Percentiles rank a stretch among this genome's conserved stretches.
These are phyloP conservation scores for Evansstolkia leycettana DNA, from an alignment of 495 filamentous ascomycete species.

Conservation along the genomic window DNA sequence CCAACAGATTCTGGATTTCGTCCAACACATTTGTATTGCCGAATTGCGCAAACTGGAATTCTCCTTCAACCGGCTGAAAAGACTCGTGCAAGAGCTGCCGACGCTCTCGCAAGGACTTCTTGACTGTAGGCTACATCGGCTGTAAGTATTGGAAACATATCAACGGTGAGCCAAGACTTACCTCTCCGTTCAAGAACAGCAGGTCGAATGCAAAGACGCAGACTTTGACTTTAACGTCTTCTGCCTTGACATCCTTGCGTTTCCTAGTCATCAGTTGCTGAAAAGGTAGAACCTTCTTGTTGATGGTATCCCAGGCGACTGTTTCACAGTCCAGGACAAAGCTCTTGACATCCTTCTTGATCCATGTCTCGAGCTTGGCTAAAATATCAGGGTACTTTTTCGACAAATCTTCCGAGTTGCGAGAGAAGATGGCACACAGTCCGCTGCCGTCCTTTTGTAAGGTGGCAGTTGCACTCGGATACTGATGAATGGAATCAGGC, in stretches of 20 bases:
- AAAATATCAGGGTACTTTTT: slow-evolving; percentile 97
- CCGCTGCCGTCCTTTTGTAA: slow-evolving; percentile 44
- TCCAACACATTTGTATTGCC: slow-evolving; percentile 85
- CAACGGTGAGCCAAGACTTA: slow-evolving; percentile 14
- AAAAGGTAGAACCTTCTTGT: slow-evolving; percentile 93
- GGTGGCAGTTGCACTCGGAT: slow-evolving; percentile 32
- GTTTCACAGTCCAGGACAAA: slow-evolving; percentile 98
- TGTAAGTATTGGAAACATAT: neutral
- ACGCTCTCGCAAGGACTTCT: slow-evolving; percentile 76
- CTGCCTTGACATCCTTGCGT: slow-evolving; percentile 91
- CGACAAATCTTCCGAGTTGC: slow-evolving; percentile 90
- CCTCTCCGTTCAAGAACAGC: slow-evolving; percentile 85
- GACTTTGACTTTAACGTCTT: slow-evolving; percentile 94
- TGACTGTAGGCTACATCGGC: slow-evolving; percentile 51
- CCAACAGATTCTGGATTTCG: slow-evolving; percentile 81
- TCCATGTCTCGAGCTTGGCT: slow-evolving; percentile 73
- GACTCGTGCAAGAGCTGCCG: slow-evolving; percentile 62
- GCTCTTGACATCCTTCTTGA: slow-evolving; percentile 77
- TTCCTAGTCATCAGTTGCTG: slow-evolving; percentile 97
- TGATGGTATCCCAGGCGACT: slow-evolving; percentile 86
- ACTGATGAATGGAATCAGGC: slow-evolving; percentile 60
- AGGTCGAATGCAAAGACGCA: slow-evolving; percentile 97
- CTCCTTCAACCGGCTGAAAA: slow-evolving; percentile 68
- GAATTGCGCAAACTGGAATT: slow-evolving; percentile 81
- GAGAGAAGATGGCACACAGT: slow-evolving; percentile 82